Conservation (phyloP, 306 rosid genomes). For the Prunus fruticosa region DNA sequence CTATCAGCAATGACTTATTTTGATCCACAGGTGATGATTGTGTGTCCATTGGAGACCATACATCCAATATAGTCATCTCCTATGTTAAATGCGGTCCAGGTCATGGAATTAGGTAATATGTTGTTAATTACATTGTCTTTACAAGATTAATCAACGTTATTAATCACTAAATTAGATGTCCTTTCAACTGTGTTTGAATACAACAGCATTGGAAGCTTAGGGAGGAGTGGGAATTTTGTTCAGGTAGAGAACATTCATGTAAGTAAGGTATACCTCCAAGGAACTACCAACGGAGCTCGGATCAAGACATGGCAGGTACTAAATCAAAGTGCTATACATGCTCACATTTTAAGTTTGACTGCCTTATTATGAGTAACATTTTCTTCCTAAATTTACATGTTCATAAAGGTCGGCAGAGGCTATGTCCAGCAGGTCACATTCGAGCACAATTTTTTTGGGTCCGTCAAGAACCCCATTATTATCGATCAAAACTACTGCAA, state of each 20-base stretch:
- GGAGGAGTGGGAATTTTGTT: conserved; percentile 31
- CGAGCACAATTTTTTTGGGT: conserved; percentile 19
- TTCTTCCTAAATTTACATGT: neutral
- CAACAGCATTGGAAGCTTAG: conserved; percentile 38
- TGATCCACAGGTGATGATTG: conserved; percentile 35
- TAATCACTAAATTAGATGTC: neutral
- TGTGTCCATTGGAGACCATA: conserved; percentile 30
- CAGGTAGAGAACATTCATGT: conserved; percentile 36
- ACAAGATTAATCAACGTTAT: neutral
- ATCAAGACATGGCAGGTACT: conserved; percentile 48
- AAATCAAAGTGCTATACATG: neutral
- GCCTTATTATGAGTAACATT: neutral
- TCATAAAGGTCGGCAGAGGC: conserved; percentile 27
- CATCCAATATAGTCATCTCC: conserved; percentile 20
- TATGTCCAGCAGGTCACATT: conserved; percentile 19
- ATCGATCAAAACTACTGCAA: conserved; percentile 39
- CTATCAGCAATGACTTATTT: neutral
- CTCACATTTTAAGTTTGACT: neutral
- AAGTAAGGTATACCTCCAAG: conserved; percentile 25
- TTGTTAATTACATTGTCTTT: neutral
- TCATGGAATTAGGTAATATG: conserved; percentile 30
- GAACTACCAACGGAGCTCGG: conserved; percentile 39
- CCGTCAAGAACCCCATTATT: conserved; percentile 32
- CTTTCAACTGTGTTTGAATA: neutral
- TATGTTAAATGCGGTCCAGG: conserved; percentile 30